These are phyloP conservation scores for Pyronema domesticum DNA, from an alignment of 495 filamentous ascomycete species.

Conservation along the genomic window DNA sequence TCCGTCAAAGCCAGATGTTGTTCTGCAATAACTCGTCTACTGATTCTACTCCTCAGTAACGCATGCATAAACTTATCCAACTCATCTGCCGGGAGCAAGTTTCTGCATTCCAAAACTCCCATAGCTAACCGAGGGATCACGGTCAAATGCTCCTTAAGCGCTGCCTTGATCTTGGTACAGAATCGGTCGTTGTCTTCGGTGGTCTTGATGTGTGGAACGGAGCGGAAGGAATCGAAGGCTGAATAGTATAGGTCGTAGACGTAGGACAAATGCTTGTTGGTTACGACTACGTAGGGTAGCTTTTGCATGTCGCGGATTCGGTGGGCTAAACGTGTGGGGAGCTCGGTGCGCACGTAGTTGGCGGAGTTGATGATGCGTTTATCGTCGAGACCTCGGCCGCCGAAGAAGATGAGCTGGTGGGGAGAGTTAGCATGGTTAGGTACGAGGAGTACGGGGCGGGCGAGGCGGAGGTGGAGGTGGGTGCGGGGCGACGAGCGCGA, in stretches of 20 bases:
- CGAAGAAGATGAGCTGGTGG: constrained; percentile 74
- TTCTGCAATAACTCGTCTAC: constrained; percentile 88
- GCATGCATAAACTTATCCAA: constrained; percentile 94
- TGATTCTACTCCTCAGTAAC: constrained; percentile 77
- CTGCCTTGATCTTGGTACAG: constrained; percentile 62
- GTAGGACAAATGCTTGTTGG: constrained; percentile 80
- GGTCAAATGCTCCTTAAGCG: constrained; percentile 69
- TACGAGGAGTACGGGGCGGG: neutral
- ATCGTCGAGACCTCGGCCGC: constrained; percentile 72
- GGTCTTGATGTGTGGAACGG: constrained; percentile 63
- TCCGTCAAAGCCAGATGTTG: constrained; percentile 94
- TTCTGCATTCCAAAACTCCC: constrained; percentile 76
- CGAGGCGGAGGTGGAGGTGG: neutral
- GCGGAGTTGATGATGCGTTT: constrained; percentile 76
- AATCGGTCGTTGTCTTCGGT: constrained; percentile 81
- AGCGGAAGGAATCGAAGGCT: constrained; percentile 78
- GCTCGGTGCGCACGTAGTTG: constrained; percentile 90
- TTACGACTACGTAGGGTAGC: constrained; percentile 85
- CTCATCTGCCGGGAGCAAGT: constrained; percentile 54
- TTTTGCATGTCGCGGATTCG: constrained; percentile 95
- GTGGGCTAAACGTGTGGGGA: constrained; percentile 72
- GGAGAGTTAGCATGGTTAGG: too few species aligned
- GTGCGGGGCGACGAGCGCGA: neutral
- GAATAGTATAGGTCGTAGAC: constrained; percentile 95
- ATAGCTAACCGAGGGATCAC: constrained; percentile 89